These are phyloP conservation scores for Medakamo hakoo DNA, from an alignment of 139 green algal genomes.

Conservation along the genomic window DNA sequence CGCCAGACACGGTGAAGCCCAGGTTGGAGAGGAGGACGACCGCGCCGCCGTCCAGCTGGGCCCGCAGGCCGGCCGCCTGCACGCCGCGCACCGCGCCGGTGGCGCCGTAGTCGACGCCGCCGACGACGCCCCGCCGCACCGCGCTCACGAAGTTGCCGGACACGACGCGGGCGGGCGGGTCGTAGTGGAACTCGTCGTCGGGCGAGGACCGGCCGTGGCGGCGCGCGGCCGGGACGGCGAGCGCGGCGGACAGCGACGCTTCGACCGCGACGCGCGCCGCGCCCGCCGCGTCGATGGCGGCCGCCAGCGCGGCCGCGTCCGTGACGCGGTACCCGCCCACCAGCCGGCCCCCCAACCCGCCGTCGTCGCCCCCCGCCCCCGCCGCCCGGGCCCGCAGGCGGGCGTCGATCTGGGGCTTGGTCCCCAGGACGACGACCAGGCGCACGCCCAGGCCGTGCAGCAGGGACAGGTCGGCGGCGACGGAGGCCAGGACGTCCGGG, in stretches of 20 bases:
- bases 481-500: constrained; percentile 12
- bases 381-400: constrained; percentile 15
- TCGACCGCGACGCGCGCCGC: constrained; percentile 31
- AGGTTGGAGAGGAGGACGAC: constrained; percentile 87
- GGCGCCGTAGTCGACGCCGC: constrained; percentile 74
- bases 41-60: constrained; percentile 62
- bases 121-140: constrained; percentile 71
- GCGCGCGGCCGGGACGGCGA: constrained; percentile 63
- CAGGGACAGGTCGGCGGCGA: constrained; percentile 61
- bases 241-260: constrained; percentile 30
- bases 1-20: constrained; percentile 33
- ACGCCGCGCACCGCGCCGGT: constrained; percentile 56
- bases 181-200: constrained; percentile 36
- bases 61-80: constrained; percentile 45
- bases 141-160: constrained; percentile 84
- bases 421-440: constrained; percentile 75
- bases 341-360: too few species aligned
- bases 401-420: constrained; percentile 27
- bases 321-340: constrained; percentile 71
- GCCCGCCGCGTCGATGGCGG: constrained; percentile 22
- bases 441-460: constrained; percentile 75
- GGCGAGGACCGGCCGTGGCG: constrained; percentile 43
- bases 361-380: too few species aligned
- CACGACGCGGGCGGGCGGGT: constrained; percentile 37
- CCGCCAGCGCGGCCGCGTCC: constrained; percentile 15